phyloP scores from a whole-genome alignment of 345 rosid genomes.

The Populus nigra region DNA sequence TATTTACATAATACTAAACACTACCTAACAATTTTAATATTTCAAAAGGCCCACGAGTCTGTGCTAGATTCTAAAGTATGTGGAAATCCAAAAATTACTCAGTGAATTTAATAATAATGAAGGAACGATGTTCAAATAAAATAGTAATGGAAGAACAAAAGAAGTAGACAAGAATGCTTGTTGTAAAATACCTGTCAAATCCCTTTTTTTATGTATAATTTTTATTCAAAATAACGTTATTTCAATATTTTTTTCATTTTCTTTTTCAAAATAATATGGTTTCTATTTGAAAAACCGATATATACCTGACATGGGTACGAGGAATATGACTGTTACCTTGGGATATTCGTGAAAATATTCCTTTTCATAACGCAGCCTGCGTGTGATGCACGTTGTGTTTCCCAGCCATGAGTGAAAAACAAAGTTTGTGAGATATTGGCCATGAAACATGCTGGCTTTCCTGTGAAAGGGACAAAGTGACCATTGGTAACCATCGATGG shows the following conservation, averaged over 20 bases:
- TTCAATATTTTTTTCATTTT: too few relatives aligned
- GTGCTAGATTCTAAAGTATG: background rate
- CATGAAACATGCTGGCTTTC: background rate
- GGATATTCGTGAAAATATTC: background rate
- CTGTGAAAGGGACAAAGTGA: background rate
- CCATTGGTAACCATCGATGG: background rate
- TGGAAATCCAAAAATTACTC: background rate
- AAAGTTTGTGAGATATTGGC: background rate
- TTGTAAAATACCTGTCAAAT: too few relatives aligned
- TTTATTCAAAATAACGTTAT: too few relatives aligned
- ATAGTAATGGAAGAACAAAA: background rate
- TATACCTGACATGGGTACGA: too few relatives aligned
- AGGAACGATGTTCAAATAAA: background rate
- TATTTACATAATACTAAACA: too few relatives aligned
- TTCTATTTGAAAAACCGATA: too few relatives aligned
- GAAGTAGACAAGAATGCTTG: too few relatives aligned
- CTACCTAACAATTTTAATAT: too few relatives aligned
- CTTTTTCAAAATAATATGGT: too few relatives aligned
- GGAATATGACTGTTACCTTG: background rate
- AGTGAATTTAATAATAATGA: background rate
- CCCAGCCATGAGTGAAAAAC: too few relatives aligned
- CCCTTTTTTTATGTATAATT: too few relatives aligned
- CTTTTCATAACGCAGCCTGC: background rate
- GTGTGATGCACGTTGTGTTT: background rate
- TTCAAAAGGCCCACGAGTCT: background rate